Evolutionary conservation across 2,329 filamentous ascomycete species (phyloP), one percentile per base, ranked within the genome.

Genomic region (Aureobasidium sp.): DNA sequence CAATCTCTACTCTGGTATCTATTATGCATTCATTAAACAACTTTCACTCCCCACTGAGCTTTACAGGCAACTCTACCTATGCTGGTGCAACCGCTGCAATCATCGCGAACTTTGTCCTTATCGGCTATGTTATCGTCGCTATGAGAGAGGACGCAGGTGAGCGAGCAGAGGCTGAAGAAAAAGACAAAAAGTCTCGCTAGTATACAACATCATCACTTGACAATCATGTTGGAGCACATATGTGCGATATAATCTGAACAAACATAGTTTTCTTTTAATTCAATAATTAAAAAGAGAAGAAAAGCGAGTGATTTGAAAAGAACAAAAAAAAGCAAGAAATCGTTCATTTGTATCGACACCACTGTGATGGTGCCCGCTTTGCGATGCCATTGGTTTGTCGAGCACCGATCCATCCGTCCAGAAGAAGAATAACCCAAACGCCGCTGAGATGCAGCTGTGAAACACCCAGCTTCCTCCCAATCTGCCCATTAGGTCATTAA

Each of bases 51-150:
- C 29, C 27, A n/a, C 34, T 57, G 37, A 52, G 5, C 24, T 15
- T 39, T 26, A 52, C 63, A 96, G 93, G 92, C 67, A 96, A 96
- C 75, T 84, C 91, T 15, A 96, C 92, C 1, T 93, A 86, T 69
- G 91, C 92, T 3, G 94, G 92, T 15, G 92, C 85, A 0, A 79
- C 89, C 37, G 94, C 94, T 1, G 94, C 94, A 24, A 77, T 97
- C 56, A 86, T 95, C 73, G 94, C 94, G 13, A 99, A 99, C 69
- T 83, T 95, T 1, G 91, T 99, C 3, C 79, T 99, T 56, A 83
- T 97, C 63, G 86, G 83, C n/a, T 99, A 97, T 75, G 85, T 97
- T 47, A 78, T 97, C 62, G 90, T 96, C 24, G 94, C 94, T 4
- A 92, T 96, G 83, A 86, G 83, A 65, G 94, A 99, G 74, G 94